A percentile compares a stretch with the other conserved stretches of the same genome.
Evolutionary conservation across 2,329 filamentous ascomycete genomes (phyloP).

Genomic region (Colletotrichum sp.): DNA sequence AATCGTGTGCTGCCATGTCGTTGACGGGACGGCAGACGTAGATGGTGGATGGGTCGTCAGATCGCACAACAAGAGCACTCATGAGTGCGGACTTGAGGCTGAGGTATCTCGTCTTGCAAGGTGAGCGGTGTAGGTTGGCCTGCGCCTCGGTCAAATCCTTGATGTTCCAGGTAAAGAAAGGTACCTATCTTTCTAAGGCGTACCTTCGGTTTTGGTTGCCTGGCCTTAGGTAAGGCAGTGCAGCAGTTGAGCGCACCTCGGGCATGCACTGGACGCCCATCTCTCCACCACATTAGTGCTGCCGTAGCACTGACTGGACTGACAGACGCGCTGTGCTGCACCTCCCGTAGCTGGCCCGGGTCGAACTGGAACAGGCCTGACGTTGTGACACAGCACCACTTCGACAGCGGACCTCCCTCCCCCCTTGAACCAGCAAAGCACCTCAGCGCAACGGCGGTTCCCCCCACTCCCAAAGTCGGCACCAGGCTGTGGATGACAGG

Average conservation of each 20-base stretch:
- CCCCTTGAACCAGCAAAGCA: neutral
- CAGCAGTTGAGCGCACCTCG: neutral
- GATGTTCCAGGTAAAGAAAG: neutral
- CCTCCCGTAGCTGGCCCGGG: neutral
- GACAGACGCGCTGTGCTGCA: neutral
- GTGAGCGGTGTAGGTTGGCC: neutral
- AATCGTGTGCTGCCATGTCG: neutral
- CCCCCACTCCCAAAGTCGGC: constrained; percentile 3
- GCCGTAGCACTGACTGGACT: neutral
- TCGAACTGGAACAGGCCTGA: neutral
- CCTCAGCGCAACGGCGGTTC: neutral
- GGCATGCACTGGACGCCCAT: neutral
- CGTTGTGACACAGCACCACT: neutral
- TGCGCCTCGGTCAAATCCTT: neutral
- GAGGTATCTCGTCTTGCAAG: neutral
- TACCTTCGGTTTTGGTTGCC: neutral
- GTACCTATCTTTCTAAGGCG: neutral
- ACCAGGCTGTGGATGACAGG: neutral
- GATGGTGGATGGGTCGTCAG: neutral
- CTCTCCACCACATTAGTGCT: neutral
- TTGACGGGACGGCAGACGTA: neutral
- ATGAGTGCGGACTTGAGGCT: neutral
- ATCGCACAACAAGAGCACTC: neutral
- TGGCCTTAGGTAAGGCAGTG: neutral
- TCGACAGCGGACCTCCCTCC: neutral